phyloP scores from a whole-genome alignment of 345 rosid genomes.

The Populus davidiana region DNA sequence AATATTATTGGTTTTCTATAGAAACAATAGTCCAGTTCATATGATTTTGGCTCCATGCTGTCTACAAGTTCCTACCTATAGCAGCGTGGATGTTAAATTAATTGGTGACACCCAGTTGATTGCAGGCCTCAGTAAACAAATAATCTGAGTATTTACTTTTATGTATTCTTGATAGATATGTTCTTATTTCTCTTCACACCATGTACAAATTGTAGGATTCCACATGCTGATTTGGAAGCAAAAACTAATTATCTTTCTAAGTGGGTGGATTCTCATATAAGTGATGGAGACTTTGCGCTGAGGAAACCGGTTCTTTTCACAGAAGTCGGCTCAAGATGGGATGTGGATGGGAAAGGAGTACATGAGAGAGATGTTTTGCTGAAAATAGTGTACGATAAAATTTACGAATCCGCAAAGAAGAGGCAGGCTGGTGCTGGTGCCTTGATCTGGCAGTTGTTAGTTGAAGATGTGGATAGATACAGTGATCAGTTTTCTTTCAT shows the following conservation, averaged over 20 bases:
- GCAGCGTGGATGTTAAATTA: conserved; percentile 1
- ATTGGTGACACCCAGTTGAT: not conserved
- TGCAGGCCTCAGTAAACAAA: not conserved
- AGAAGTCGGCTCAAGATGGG: conserved; percentile 37
- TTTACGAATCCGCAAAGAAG: conserved; percentile 36
- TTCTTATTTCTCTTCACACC: not conserved
- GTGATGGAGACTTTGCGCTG: conserved; percentile 29
- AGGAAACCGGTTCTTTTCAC: conserved; percentile 43
- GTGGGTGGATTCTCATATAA: conserved; percentile 41
- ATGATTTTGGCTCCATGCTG: not conserved
- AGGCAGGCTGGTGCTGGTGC: conserved; percentile 41
- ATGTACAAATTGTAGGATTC: conserved; percentile 25
- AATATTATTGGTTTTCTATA: not conserved
- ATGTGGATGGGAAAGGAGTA: conserved; percentile 12
- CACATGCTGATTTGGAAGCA: conserved; percentile 26
- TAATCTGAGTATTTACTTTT: not conserved
- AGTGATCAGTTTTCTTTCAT: conserved; percentile 32
- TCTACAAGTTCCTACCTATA: not conserved
- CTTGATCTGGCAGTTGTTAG: conserved; percentile 41
- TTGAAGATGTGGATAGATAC: conserved; percentile 30
- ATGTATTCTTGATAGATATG: not conserved
- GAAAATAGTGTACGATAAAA: conserved; percentile 27
- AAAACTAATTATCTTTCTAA: conserved; percentile 32
- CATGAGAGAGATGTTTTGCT: conserved; percentile 25
- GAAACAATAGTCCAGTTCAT: not conserved